A percentile compares a stretch with the other conserved stretches of the same genome.
phyloP scores from a whole-genome alignment of 2,329 filamentous ascomycete species.

The Leptographium wingfieldii region DNA sequence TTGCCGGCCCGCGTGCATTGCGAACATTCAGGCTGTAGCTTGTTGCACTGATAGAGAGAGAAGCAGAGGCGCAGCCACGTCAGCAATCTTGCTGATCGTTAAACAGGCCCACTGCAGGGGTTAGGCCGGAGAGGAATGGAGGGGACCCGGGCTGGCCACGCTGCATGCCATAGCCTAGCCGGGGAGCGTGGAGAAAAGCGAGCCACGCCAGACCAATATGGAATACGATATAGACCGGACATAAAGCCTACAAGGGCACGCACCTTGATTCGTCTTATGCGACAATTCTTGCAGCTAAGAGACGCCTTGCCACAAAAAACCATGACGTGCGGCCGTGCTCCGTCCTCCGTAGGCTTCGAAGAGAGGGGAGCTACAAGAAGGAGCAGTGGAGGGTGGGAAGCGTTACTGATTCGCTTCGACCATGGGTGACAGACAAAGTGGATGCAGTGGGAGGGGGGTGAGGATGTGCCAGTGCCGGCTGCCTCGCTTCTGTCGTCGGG shows the following conservation, averaged over 20 bases:
- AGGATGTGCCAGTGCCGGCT: not conserved
- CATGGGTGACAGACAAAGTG: not conserved
- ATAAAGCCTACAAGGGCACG: not conserved
- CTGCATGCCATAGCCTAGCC: not conserved
- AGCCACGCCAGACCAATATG: not conserved
- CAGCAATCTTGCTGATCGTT: not conserved
- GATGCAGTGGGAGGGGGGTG: not conserved
- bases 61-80: not conserved
- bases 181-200: not conserved
- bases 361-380: not conserved
- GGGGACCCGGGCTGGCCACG: not conserved
- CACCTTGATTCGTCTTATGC: constrained; percentile 42
- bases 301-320: constrained; percentile 46
- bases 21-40: constrained; percentile 45
- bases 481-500: not conserved
- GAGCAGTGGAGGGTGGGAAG: not conserved
- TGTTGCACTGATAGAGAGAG: constrained; percentile 39
- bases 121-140: not conserved
- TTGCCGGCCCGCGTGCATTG: constrained; percentile 49
- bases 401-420: not conserved
- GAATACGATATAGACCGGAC: constrained; percentile 11
- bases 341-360: not conserved
- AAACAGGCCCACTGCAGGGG: not conserved
- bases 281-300: constrained; percentile 40
- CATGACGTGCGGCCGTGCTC: constrained; percentile 22